phyloP scores from a whole-genome alignment of 164 flowering plant genomes.

The Euptelea pleiosperma region DNA sequence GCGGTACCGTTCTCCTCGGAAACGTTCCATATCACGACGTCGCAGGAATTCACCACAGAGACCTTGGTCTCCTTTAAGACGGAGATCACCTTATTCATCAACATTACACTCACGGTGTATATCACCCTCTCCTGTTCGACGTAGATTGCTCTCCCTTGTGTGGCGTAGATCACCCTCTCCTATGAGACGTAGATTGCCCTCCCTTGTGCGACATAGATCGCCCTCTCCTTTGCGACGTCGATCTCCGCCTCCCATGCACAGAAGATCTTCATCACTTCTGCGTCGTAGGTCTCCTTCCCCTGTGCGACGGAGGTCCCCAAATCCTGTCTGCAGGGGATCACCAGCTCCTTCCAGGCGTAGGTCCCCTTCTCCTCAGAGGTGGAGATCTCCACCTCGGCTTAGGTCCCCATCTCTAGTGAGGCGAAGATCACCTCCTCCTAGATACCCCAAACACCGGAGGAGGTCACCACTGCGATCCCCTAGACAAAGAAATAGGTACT shows the following conservation, averaged over 20 bases:
- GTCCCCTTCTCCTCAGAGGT: constrained; percentile 26
- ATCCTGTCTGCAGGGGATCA: constrained; percentile 19
- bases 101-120: constrained; percentile 27
- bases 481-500: constrained; percentile 43
- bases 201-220: constrained; percentile 27
- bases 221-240: constrained; percentile 26
- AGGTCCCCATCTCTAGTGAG: constrained; percentile 31
- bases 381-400: constrained; percentile 16
- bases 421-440: constrained; percentile 32
- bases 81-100: constrained; percentile 39
- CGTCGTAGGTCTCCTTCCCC: constrained; percentile 43
- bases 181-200: constrained; percentile 25
- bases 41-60: constrained; percentile 40
- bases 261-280: constrained; percentile 32
- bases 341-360: constrained; percentile 22
- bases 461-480: constrained; percentile 47
- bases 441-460: constrained; percentile 32
- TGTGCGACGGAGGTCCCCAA: constrained; percentile 25
- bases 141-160: constrained; percentile 34
- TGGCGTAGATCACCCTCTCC: constrained; percentile 41
- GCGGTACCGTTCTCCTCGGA: constrained; percentile 36
- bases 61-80: constrained; percentile 43
- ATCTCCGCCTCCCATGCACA: constrained; percentile 27
- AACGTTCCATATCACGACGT: constrained; percentile 55
- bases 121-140: constrained; percentile 22